Base-by-base conservation (phyloP, 2,329 filamentous ascomycete species). In the Seiridium cupressi region DNA sequence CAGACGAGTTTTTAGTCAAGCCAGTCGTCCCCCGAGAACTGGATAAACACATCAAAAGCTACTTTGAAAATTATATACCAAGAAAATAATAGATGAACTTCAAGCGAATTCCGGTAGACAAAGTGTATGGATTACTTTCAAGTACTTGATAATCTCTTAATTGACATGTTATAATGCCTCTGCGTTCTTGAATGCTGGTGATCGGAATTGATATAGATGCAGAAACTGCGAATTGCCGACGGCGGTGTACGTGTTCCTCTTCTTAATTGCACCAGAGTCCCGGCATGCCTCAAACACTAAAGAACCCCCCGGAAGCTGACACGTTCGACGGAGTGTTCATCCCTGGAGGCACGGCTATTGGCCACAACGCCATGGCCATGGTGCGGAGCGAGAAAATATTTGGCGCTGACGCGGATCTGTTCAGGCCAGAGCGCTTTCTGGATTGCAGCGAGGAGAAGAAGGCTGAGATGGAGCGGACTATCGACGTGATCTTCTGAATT, bases 381-480 rank as follows among this genome's bases (percentile, higher is more conserved):
- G 68, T 72, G 48, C 67, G 68, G 4, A 62, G 70, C 54, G 65
- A 68, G 26, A 44, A 61, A 4, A 61, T 72, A 35, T 70, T 70
- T 54, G 73, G 75, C 5, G 53, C 61, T 3, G 73, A 77, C 60
- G 69, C 72, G 2, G 65, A 73, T 26, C 51, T 72, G 1, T 81
- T 75, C 64, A 68, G 73, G 9, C 79, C 78, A 1, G 76, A 77
- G 38, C 68, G 79, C 42, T 79, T 77, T 73, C 60, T 80, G 31
- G 68, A 76, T 60, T 66, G 63, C 4, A 68, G 72, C 9, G 59
- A 56, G 1, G 68, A 66, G 1, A 64, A 69, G 32, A 66, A 69
- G 51, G 63, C 61, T 11, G 64, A 65, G 26, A 73, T 73, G 64
- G 65, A 72, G 55, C 63, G 65, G 5, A 72, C 68, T 1, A 57